Conservation (phyloP, 2,329 filamentous ascomycete species). For the Cytospora chrysosperma region DNA sequence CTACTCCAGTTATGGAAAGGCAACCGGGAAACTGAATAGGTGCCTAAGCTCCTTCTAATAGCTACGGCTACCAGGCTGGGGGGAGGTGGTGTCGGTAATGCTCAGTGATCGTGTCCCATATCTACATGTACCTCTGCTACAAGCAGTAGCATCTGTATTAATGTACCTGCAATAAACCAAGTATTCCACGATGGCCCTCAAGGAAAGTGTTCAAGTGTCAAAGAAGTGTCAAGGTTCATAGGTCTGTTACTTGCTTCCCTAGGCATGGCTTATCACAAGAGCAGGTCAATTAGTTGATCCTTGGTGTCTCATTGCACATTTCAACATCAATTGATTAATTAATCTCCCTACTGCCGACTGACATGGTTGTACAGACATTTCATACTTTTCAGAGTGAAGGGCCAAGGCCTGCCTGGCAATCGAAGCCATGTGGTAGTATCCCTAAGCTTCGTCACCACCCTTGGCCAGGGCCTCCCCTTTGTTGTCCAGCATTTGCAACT, state of each 20-base stretch:
- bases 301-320: not conserved
- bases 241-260: not conserved
- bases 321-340: not conserved
- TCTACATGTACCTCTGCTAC: not conserved
- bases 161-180: not conserved
- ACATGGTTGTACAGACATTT: not conserved
- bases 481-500: slow-evolving; percentile 42
- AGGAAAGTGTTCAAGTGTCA: not conserved
- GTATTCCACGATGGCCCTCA: not conserved
- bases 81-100: not conserved
- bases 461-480: not conserved
- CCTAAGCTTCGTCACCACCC: not conserved
- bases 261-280: not conserved
- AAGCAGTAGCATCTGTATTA: not conserved
- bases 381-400: not conserved
- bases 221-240: too few relatives aligned
- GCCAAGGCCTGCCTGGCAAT: not conserved
- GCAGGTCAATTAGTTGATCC: not conserved
- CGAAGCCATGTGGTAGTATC: not conserved
- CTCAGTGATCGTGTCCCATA: not conserved
- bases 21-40: not conserved
- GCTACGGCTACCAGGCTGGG: not conserved
- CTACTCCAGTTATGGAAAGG: not conserved
- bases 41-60: not conserved
- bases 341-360: not conserved